A percentile compares a stretch with the other conserved stretches of the same genome.
phyloP scores from a whole-genome alignment of 208 protist species.

The Trypanosoma cruzi region DNA sequence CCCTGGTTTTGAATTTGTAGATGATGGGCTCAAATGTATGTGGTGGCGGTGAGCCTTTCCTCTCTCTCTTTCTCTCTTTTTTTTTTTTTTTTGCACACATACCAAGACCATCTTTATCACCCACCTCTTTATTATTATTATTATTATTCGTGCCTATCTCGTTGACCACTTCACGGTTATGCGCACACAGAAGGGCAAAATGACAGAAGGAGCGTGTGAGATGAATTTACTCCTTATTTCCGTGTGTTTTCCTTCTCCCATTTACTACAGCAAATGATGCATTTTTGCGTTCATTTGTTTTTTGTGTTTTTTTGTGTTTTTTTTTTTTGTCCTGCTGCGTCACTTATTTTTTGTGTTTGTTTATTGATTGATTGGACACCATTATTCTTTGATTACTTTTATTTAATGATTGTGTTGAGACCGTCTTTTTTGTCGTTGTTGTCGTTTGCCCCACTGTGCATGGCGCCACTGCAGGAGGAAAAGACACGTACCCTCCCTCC shows the following conservation, averaged over 20 bases:
- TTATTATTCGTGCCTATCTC: not conserved
- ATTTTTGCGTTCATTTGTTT: constrained; percentile 14
- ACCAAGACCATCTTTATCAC: no score
- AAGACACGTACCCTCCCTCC: not conserved
- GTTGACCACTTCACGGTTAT: not conserved
- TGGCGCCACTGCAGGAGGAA: not conserved
- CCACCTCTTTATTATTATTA: no score
- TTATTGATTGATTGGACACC: not conserved
- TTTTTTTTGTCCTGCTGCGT: not conserved
- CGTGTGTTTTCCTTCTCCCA: not conserved
- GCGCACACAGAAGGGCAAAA: not conserved
- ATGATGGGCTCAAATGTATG: not conserved
- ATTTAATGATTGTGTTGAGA: not conserved
- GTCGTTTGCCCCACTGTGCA: not conserved
- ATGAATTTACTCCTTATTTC: not conserved
- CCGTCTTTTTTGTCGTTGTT: not conserved
- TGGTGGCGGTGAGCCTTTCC: not conserved
- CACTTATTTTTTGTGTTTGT: not conserved
- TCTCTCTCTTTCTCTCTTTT: no score
- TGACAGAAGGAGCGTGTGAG: not conserved
- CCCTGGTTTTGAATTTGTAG: not conserved
- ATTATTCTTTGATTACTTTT: not conserved
- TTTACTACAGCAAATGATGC: not conserved
- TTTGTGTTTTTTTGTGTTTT: not conserved
- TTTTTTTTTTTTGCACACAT: no score